Conservation (phyloP, 2,329 filamentous ascomycete species). For the Westerdykella ornata region DNA sequence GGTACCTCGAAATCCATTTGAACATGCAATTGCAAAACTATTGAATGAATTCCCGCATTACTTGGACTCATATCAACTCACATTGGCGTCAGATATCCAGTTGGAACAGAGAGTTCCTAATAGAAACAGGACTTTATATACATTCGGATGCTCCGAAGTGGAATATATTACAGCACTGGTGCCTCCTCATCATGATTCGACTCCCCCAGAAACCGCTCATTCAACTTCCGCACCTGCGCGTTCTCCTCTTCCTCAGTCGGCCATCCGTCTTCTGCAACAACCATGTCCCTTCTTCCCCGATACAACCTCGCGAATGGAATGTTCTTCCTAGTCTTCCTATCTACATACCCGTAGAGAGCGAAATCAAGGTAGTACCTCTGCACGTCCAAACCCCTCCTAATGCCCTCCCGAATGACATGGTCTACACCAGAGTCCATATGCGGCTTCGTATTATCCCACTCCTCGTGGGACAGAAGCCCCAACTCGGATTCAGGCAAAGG, state of each 20-base stretch:
- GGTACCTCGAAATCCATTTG: no score
- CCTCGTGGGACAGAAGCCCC: constrained; percentile 32
- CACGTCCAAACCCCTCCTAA: constrained; percentile 49
- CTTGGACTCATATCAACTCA: no score
- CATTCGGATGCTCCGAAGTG: no score
- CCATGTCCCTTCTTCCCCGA: constrained; percentile 46
- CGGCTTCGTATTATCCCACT: constrained; percentile 52
- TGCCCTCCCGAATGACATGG: constrained; percentile 46
- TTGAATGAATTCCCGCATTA: no score
- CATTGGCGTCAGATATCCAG: no score
- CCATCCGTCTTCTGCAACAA: constrained; percentile 5
- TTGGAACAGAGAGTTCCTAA: no score
- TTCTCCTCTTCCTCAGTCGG: constrained; percentile 5
- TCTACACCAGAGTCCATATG: constrained; percentile 40
- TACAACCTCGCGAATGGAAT: constrained; percentile 44
- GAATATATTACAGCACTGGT: no score
- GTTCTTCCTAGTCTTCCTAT: constrained; percentile 46
- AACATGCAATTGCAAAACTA: no score
- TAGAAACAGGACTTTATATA: no score
- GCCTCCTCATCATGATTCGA: no score
- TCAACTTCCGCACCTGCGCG: constrained; percentile 2
- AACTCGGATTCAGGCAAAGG: constrained; percentile 24
- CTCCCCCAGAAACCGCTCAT: neutral
- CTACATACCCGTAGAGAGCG: constrained; percentile 57
- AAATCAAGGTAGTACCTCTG: constrained; percentile 51